A percentile compares a stretch with the other conserved stretches of the same genome.
phyloP scores from a whole-genome alignment of 768 basidiomycete genomes.

The Tricholoma furcatifolium region DNA sequence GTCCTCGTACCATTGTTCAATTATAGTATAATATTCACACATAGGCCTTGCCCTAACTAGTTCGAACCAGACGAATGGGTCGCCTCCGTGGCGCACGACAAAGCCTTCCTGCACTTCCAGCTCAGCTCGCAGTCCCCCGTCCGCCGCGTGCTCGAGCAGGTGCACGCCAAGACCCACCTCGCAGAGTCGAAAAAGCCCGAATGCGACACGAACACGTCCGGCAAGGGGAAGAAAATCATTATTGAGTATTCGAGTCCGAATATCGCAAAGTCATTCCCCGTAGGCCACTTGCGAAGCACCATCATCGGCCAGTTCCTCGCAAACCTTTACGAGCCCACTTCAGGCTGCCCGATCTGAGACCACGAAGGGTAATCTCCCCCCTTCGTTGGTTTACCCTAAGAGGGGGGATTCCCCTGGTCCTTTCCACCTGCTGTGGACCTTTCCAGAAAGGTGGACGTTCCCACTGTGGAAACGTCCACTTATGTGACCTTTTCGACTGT shows the following conservation, averaged over 20 bases:
- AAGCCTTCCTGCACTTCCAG: no score
- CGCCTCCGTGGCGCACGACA: constrained; percentile 60
- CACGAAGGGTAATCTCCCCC: no score
- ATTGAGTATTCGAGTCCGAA: constrained; percentile 96
- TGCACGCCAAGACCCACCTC: constrained; percentile 68
- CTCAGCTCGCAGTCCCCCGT: constrained; percentile 62
- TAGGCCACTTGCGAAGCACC: constrained; percentile 95
- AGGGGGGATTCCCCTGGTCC: no score
- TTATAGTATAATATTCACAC: constrained; percentile 1
- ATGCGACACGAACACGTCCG: no score
- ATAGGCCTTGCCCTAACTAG: constrained; percentile 45
- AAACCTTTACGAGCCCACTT: constrained; percentile 89
- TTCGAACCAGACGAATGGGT: constrained; percentile 86
- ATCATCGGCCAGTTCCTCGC: constrained; percentile 96
- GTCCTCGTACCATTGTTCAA: constrained; percentile 24
- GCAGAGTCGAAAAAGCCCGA: constrained; percentile 57
- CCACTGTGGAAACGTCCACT: no score
- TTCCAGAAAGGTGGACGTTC: no score
- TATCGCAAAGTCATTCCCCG: no score
- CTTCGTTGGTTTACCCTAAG: no score
- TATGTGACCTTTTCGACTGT: no score
- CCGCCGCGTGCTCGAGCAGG: constrained; percentile 66
- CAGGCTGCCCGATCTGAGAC: no score
- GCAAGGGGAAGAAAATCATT: constrained; percentile 80
- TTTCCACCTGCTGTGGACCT: no score